Evolutionary conservation across 2,329 filamentous ascomycete genomes (phyloP).

Genomic region (Triangularia setosa): DNA sequence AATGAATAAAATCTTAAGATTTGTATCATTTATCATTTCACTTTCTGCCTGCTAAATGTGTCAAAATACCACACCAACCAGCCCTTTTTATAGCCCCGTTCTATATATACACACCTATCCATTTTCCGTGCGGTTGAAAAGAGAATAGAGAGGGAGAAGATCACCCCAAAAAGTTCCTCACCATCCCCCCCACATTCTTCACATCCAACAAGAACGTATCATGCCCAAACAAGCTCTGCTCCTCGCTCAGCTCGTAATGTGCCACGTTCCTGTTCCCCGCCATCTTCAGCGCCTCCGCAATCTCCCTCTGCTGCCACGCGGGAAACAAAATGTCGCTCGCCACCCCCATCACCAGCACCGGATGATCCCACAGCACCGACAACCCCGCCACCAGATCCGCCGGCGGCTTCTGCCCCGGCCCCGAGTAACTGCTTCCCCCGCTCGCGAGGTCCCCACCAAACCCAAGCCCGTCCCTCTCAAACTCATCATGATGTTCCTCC

Average conservation of each 20-base stretch:
- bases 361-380: constrained; percentile 65
- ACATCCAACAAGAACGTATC: constrained; percentile 94
- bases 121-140: too few species aligned
- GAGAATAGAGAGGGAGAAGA: too few species aligned
- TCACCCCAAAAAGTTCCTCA: constrained; percentile 73
- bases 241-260: constrained; percentile 88
- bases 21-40: not conserved
- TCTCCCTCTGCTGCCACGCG: constrained; percentile 94
- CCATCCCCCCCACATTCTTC: constrained; percentile 81
- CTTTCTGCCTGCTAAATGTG: not conserved
- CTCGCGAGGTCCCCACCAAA: not conserved
- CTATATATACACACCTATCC: not conserved
- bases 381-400: constrained; percentile 77
- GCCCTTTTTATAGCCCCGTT: not conserved
- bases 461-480: not conserved
- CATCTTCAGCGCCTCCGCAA: constrained; percentile 75
- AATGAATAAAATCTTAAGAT: not conserved
- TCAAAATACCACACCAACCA: not conserved
- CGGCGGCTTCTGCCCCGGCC: constrained; percentile 56
- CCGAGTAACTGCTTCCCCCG: not conserved
- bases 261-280: constrained; percentile 77
- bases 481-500: constrained; percentile 2
- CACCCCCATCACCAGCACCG: constrained; percentile 86
- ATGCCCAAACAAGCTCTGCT: constrained; percentile 91
- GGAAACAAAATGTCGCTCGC: constrained; percentile 96